Evolutionary conservation across 768 basidiomycete genomes (phyloP), one percentile per base, ranked within the genome.

Genomic region (Podaxis carcinomalis): DNA sequence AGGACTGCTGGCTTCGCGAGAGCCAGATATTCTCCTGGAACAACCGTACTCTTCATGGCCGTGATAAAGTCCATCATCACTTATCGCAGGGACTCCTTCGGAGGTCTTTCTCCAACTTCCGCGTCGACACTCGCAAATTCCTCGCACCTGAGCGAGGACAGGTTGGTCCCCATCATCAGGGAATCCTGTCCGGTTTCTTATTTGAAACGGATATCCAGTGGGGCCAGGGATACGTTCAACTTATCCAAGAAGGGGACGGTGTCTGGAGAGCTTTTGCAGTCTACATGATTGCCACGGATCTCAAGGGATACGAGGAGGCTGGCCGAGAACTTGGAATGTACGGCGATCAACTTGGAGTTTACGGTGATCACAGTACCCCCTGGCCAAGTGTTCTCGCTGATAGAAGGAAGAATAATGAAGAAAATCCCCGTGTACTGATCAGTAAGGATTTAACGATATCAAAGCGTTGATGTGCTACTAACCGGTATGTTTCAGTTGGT

Each of bases 1-100:
- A 27, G 16, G 52, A 61, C 3, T 46, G 59, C 4, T 61, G 59
- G 59, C 53, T 61, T 25, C 59, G 59, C 25, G 59, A 61, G 28
- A 61, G 59, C 21, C 52, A 54, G 23, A 49, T 61, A 36, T 55
- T 61, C 36, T 54, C 44, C 25, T 61, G 59, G 59, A 46, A 61
- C 21, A 61, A 55, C 9, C 42, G 59, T 21, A 61, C 59, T n/a
- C 23, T 54, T n/a, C 53, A 50, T n/a, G 52, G 52, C 21, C 59
- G 59, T 27, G 44, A 61, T 4, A 46, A 49, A 37, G 23, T 61
- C 19, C n/a, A 35, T 36, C 52, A 49, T 1, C 25, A 61, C 36
- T 13, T 61, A 5, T 42, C 53, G 4, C 51, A 55, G 5, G 14
- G 25, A 14, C 32, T 61, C 4, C 32, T 40, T 16, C n/a, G 0